Conservation (phyloP, 257 asterid species). For the Nicotiana benthamiana region DNA sequence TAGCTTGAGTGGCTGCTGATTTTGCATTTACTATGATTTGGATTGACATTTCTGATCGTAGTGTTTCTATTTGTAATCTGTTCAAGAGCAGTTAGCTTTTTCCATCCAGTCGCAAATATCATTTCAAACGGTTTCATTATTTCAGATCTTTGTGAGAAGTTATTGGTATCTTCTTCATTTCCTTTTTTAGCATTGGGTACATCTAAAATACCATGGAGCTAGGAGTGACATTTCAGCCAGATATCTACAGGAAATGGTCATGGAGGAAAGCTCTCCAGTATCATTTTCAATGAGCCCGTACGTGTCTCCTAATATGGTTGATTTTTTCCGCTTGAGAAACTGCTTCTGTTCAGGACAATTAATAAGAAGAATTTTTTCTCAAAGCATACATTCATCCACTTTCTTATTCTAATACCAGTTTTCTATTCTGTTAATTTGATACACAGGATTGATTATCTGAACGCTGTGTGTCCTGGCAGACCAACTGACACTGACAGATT, state of each 20-base stretch:
- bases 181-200: constrained; percentile 61
- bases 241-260: constrained; percentile 41
- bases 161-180: neutral
- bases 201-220: constrained; percentile 55
- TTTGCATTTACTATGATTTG: neutral
- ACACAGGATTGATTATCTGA: constrained; percentile 61
- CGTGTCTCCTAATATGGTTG: constrained; percentile 13
- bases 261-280: constrained; percentile 38
- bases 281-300: constrained; percentile 70
- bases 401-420: neutral
- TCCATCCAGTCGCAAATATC: neutral
- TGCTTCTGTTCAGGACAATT: neutral
- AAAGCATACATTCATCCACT: neutral
- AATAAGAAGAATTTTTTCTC: neutral
- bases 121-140: neutral
- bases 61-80: neutral
- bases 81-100: neutral
- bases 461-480: constrained; percentile 54
- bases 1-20: neutral
- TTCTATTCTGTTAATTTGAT: constrained; percentile 16
- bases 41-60: neutral
- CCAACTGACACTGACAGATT: constrained; percentile 27
- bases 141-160: neutral
- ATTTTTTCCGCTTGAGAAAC: neutral
- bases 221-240: constrained; percentile 48